Evolutionary conservation across 2,329 filamentous ascomycete species (phyloP).

Genomic region (Verticillium albo-atrum): DNA sequence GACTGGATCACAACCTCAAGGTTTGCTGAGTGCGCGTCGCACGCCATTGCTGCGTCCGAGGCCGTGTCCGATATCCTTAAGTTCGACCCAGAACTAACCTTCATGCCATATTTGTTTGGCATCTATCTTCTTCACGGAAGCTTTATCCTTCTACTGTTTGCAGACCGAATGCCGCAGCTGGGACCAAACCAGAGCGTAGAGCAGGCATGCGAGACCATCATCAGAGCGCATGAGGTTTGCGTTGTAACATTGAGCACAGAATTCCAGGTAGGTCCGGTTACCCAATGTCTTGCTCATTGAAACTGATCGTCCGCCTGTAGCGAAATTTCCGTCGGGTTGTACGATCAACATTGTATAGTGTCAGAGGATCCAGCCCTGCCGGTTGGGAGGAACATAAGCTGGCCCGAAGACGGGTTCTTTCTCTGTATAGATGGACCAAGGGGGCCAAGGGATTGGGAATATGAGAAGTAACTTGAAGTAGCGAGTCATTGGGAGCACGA

Average conservation of each 20-base stretch:
- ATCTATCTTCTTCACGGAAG: conserved; percentile 48
- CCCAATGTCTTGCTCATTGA: too few relatives aligned
- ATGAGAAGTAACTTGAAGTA: too few relatives aligned
- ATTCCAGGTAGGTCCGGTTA: conserved; percentile 35
- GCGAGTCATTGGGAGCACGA: too few relatives aligned
- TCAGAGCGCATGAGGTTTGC: conserved; percentile 45
- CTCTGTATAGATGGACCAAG: conserved; percentile 47
- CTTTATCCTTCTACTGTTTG: conserved; percentile 43
- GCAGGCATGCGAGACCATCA: conserved; percentile 44
- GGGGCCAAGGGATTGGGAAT: conserved; percentile 28
- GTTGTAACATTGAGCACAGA: conserved; percentile 41
- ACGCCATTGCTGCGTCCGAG: conserved; percentile 41
- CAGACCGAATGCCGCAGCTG: conserved; percentile 43
- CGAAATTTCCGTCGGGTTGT: conserved; percentile 52
- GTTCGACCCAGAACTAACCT: conserved; percentile 43
- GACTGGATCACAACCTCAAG: conserved; percentile 42
- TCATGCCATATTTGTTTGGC: conserved; percentile 49
- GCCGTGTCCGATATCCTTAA: conserved; percentile 39
- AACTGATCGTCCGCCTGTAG: too few relatives aligned
- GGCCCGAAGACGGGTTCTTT: conserved; percentile 43
- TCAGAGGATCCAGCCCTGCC: conserved; percentile 32
- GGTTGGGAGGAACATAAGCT: conserved; percentile 35
- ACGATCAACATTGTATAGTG: conserved; percentile 41
- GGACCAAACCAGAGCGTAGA: conserved; percentile 40
- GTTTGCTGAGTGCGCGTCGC: conserved; percentile 40